Conservation (phyloP, 1,139 yeast species). For the Yamadazyma blattariae region DNA sequence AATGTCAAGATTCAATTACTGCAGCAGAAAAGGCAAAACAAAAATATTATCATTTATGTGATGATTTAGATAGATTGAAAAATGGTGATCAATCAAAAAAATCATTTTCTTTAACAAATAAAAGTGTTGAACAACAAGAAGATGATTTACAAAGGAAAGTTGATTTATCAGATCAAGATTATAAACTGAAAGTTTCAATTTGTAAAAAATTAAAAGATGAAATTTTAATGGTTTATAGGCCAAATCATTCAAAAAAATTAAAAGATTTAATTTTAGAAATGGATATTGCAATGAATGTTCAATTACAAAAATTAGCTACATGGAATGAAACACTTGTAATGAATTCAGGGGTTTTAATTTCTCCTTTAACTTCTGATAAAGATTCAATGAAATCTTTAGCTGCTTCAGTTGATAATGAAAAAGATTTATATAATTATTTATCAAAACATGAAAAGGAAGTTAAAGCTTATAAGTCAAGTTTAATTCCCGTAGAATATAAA, state of each 20-base stretch:
- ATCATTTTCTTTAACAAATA: conserved; percentile 73
- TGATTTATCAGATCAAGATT: conserved; percentile 81
- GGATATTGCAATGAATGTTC: conserved; percentile 86
- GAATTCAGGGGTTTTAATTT: conserved; percentile 79
- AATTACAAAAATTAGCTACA: conserved; percentile 83
- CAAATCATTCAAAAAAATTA: conserved; percentile 68
- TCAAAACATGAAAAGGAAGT: conserved; percentile 43
- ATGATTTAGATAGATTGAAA: conserved; percentile 80
- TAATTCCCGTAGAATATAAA: conserved; percentile 70
- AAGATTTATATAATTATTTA: conserved; percentile 72
- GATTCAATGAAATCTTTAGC: conserved; percentile 76
- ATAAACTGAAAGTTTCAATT: conserved; percentile 68
- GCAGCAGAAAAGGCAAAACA: conserved; percentile 87
- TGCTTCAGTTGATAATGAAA: conserved; percentile 74
- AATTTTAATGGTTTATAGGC: conserved; percentile 70
- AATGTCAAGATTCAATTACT: conserved; percentile 74
- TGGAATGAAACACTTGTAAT: conserved; percentile 80
- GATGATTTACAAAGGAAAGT: conserved; percentile 84
- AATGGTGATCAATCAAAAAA: conserved; percentile 77
- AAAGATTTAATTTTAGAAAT: conserved; percentile 78
- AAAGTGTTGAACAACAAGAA: conserved; percentile 85
- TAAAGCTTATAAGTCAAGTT: conserved; percentile 22
- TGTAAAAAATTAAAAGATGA: conserved; percentile 76
- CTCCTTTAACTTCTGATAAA: conserved; percentile 60
- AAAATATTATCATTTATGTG: conserved; percentile 77